Conservation (phyloP, 257 asterid species). For the Sherardia arvensis region DNA sequence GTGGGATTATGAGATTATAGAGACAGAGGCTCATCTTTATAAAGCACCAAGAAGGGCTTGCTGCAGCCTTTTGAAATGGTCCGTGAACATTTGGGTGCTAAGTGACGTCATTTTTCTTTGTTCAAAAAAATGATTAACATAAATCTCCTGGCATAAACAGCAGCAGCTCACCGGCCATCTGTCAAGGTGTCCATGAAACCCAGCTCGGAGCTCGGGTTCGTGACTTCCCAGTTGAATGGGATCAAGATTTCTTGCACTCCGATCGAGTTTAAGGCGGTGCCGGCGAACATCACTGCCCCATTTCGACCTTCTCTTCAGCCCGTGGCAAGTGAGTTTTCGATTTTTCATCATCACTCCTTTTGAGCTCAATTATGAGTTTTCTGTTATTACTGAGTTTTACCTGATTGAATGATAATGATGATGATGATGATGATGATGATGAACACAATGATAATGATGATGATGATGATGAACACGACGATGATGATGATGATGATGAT, state of each 20-base stretch:
- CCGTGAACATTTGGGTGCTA: no score
- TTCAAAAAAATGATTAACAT: no score
- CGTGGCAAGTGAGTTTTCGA: conserved; percentile 53
- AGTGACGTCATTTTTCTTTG: no score
- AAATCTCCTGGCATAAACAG: no score
- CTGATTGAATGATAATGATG: neutral
- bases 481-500: no score
- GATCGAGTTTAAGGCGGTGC: conserved; percentile 12
- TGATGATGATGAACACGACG: no score
- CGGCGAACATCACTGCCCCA: conserved; percentile 28
- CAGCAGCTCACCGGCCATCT: conserved; percentile 8
- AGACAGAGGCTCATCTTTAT: no score
- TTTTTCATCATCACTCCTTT: conserved; percentile 8
- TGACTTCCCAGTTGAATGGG: conserved; percentile 54
- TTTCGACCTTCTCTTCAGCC: conserved; percentile 45
- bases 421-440: no score
- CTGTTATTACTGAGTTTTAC: neutral
- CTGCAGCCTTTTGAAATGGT: no score
- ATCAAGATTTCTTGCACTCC: conserved; percentile 41
- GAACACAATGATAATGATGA: no score
- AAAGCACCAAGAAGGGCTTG: no score
- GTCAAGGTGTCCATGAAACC: conserved; percentile 6
- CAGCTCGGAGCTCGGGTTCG: conserved; percentile 34
- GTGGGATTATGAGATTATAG: no score
- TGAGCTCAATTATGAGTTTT: conserved; percentile 8